Evolutionary conservation across 2,329 filamentous ascomycete species (phyloP).

Genomic region (Raffaelea ambrosiae): DNA sequence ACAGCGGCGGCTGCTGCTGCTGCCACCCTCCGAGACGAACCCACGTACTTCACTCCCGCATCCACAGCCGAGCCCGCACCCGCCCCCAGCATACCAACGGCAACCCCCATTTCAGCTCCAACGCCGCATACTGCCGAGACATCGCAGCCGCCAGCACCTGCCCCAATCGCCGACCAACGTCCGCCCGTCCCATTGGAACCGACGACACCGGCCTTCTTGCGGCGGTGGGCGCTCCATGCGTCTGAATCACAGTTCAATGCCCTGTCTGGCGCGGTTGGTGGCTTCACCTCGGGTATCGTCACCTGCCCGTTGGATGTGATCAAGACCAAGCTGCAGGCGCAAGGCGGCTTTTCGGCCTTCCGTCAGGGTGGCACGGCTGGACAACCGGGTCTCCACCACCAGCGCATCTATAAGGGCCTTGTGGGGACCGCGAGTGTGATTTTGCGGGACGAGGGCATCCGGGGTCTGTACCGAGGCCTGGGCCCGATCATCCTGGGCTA

Average conservation of each 20-base stretch:
- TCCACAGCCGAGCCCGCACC: no score
- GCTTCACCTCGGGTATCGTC: conserved; percentile 86
- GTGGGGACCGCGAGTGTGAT: conserved; percentile 80
- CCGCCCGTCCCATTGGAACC: not conserved
- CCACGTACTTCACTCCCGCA: no score
- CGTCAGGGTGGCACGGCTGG: conserved; percentile 27
- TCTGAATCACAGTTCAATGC: conserved; percentile 67
- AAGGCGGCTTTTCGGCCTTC: conserved; percentile 65
- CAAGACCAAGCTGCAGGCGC: conserved; percentile 95
- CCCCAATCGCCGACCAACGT: no score
- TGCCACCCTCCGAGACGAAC: no score
- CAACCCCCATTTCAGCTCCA: no score
- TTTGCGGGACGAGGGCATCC: conserved; percentile 77
- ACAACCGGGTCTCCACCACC: conserved; percentile 24
- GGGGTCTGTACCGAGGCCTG: conserved; percentile 86
- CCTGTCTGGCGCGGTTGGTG: conserved; percentile 77
- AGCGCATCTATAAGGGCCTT: conserved; percentile 72
- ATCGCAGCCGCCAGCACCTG: no score
- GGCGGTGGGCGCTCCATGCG: conserved; percentile 44
- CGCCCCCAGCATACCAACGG: no score
- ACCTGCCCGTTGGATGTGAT: conserved; percentile 98
- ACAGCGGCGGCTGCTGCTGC: no score
- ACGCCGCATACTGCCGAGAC: no score
- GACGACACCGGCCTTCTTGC: not conserved
- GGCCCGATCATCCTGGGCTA: conserved; percentile 94